Conservation (phyloP, 2,329 filamentous ascomycete genomes). For the Tricladium varicosporioides region DNA sequence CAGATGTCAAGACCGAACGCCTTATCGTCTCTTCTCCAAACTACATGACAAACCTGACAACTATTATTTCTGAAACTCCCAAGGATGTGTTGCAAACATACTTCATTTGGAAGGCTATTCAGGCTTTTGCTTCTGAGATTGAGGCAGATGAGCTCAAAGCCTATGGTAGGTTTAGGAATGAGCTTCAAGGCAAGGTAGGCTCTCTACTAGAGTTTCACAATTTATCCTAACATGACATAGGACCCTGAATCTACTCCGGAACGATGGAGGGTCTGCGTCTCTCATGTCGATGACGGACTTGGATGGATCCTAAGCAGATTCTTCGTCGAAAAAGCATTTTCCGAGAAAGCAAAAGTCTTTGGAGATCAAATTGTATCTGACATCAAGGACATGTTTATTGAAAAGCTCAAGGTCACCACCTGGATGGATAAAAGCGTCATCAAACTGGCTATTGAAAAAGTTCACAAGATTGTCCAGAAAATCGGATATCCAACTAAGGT, state of each 20-base stretch:
- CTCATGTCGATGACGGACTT: constrained; percentile 54
- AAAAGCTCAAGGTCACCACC: constrained; percentile 54
- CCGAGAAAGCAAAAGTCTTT: constrained; percentile 62
- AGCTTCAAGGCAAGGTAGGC: constrained; percentile 53
- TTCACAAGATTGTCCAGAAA: constrained; percentile 65
- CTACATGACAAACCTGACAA: constrained; percentile 57
- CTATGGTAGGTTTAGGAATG: constrained; percentile 57
- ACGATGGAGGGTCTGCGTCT: constrained; percentile 65
- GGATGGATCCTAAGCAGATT: constrained; percentile 70
- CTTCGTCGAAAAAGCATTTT: constrained; percentile 67
- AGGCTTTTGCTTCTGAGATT: constrained; percentile 50
- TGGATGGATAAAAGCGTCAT: constrained; percentile 66
- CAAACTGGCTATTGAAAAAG: constrained; percentile 59
- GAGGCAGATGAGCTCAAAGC: constrained; percentile 60
- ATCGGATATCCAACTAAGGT: constrained; percentile 63
- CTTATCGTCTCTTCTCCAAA: constrained; percentile 59
- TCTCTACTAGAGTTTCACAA: neutral
- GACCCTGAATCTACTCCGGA: constrained; percentile 61
- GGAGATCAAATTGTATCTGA: constrained; percentile 69
- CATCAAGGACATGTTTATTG: constrained; percentile 65
- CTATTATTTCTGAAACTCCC: constrained; percentile 51
- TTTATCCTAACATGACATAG: constrained; percentile 27
- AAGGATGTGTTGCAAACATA: constrained; percentile 59
- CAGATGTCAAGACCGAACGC: constrained; percentile 47
- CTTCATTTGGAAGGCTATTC: constrained; percentile 62